phyloP scores from a whole-genome alignment of 2,329 filamentous ascomycete genomes.

The Fusarium tupiense region DNA sequence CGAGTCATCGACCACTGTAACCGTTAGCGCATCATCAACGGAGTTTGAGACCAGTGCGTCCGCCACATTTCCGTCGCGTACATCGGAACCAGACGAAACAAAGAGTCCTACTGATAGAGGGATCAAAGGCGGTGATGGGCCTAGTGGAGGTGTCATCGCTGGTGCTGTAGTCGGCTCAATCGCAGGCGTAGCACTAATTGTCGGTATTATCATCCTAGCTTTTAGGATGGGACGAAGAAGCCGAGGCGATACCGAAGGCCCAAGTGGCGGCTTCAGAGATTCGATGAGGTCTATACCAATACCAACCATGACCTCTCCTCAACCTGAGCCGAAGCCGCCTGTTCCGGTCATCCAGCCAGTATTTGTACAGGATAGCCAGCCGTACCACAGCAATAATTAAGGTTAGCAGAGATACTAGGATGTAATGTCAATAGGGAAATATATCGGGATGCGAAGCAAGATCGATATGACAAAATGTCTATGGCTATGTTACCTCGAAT shows the following conservation, averaged over 20 bases:
- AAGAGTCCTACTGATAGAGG: too few relatives aligned
- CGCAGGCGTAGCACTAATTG: not conserved
- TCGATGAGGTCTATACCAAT: not conserved
- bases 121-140: not conserved
- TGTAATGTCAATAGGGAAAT: rapidly evolving
- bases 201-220: not conserved
- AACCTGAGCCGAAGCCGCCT: not conserved
- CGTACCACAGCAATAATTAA: not conserved
- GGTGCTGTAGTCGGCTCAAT: not conserved
- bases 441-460: not conserved
- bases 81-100: not conserved
- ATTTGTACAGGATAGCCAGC: not conserved
- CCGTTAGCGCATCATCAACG: not conserved
- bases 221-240: not conserved
- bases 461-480: rapidly evolving
- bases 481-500: rapidly evolving
- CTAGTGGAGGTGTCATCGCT: not conserved
- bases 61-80: not conserved
- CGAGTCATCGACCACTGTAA: not conserved
- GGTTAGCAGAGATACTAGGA: rapidly evolving
- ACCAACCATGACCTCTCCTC: rapidly evolving
- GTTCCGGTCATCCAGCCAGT: not conserved
- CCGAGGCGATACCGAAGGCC: rapidly evolving
- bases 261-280: not conserved
- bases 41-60: not conserved